phyloP scores from a whole-genome alignment of 2,329 filamentous ascomycete species.

The Ceratocystis diversiconidia region DNA sequence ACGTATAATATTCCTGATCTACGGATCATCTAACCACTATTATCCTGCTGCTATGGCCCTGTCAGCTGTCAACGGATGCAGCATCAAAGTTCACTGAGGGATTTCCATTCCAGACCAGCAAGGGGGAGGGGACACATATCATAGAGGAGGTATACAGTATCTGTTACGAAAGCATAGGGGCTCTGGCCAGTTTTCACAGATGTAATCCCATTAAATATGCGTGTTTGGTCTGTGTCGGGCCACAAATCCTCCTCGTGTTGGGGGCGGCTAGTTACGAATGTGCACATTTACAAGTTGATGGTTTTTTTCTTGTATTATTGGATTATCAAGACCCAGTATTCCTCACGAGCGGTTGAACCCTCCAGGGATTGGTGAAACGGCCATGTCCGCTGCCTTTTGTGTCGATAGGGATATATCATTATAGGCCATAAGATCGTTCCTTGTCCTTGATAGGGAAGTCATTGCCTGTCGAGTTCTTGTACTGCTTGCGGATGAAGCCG shows the following conservation, averaged over 20 bases:
- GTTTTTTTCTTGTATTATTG: neutral
- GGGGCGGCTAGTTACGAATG: neutral
- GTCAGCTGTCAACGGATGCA: neutral
- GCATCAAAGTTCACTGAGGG: neutral
- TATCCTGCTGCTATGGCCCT: neutral
- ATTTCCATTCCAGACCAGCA: neutral
- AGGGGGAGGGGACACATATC: neutral
- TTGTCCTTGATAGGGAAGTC: conserved; percentile 61
- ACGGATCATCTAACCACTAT: too few relatives aligned
- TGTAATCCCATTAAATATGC: neutral
- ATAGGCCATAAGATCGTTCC: conserved; percentile 29
- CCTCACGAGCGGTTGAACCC: neutral
- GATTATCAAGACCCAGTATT: neutral
- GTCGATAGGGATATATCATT: neutral
- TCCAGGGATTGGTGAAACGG: neutral
- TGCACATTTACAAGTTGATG: neutral
- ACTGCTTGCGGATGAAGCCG: conserved; percentile 55
- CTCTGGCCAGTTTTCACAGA: neutral
- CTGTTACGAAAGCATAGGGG: neutral
- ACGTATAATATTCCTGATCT: too few relatives aligned
- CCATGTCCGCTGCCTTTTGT: neutral
- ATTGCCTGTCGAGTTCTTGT: conserved; percentile 53
- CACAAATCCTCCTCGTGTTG: neutral
- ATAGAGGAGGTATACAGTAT: neutral
- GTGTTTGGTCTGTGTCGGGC: neutral